phyloP scores from a whole-genome alignment of 2,329 filamentous ascomycete species.

The Fusarium coffeatum region DNA sequence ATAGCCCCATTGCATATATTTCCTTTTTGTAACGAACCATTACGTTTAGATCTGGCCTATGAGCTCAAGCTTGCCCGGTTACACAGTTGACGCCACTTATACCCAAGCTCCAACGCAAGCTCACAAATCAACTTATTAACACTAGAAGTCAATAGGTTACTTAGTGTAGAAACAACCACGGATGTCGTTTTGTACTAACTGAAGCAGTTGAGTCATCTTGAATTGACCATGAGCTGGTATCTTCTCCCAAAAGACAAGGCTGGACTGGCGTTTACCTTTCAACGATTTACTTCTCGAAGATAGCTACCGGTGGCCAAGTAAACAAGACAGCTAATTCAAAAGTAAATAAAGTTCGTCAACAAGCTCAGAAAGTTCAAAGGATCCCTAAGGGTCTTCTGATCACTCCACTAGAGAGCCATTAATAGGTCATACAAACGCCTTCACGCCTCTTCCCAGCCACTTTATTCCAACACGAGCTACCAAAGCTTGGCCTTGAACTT shows the following conservation, averaged over 20 bases:
- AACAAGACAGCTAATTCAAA: not conserved
- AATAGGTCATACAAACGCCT: not conserved
- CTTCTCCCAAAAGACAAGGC: not conserved
- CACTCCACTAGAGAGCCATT: not conserved
- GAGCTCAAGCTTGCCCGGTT: not conserved
- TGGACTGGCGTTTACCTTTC: not conserved
- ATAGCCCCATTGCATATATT: not conserved
- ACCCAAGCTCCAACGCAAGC: not conserved
- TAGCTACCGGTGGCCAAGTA: not conserved
- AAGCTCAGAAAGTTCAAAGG: not conserved
- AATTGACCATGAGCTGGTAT: no score
- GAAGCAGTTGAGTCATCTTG: not conserved
- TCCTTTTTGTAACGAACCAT: not conserved
- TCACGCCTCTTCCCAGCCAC: slow-evolving; percentile 7
- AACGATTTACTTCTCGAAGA: not conserved
- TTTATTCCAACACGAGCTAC: not conserved
- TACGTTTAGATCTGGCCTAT: not conserved
- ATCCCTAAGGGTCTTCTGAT: not conserved
- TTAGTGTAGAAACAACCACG: no score
- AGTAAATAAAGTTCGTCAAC: not conserved
- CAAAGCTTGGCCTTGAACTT: slow-evolving; percentile 1
- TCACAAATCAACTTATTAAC: not conserved
- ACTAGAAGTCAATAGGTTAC: no score
- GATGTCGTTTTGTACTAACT: not conserved
- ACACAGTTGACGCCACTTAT: not conserved